phyloP scores from a whole-genome alignment of 345 rosid genomes.

The Citrus mangshanensis region DNA sequence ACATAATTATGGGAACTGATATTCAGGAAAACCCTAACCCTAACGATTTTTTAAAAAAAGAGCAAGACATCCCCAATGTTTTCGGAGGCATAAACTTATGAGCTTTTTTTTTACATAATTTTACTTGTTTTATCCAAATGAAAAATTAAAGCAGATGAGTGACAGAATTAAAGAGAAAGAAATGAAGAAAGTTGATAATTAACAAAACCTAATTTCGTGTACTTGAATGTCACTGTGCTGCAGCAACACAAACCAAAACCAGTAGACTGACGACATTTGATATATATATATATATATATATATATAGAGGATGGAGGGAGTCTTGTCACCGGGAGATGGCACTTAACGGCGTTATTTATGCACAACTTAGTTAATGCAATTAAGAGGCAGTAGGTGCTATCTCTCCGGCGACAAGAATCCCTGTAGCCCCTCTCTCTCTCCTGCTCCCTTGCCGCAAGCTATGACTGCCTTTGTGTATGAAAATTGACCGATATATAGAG shows the following conservation, averaged over 20 bases:
- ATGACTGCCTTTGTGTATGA: too few relatives aligned
- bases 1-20: neutral
- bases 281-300: neutral
- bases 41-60: neutral
- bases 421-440: neutral
- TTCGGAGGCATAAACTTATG: too few relatives aligned
- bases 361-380: neutral
- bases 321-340: neutral
- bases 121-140: neutral
- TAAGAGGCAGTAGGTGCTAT: neutral
- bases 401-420: slow-evolving; percentile 16
- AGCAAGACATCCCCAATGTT: neutral
- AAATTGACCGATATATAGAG: too few relatives aligned
- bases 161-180: neutral
- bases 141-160: too few relatives aligned
- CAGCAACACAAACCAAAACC: neutral
- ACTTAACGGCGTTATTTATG: too few relatives aligned
- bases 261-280: neutral
- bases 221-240: neutral
- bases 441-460: too few relatives aligned
- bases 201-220: neutral
- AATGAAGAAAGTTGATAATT: neutral
- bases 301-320: neutral
- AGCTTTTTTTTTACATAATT: neutral
- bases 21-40: neutral